Conservation (phyloP, 2,329 filamentous ascomycete species). For the Trichoderma arundinaceum region DNA sequence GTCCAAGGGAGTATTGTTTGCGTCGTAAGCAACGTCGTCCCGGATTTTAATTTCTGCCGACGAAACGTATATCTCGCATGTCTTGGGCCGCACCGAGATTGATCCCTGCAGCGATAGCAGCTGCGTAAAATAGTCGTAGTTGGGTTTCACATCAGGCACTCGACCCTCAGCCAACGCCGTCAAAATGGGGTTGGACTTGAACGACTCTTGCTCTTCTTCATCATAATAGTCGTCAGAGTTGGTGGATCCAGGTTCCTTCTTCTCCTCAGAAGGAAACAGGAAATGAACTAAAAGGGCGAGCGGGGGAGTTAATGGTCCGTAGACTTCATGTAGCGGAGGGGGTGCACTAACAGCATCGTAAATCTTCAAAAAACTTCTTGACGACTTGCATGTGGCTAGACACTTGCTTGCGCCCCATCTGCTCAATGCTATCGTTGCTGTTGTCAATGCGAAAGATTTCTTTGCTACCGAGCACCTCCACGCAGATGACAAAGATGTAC, state of each 20-base stretch:
- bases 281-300: constrained; percentile 63
- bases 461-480: constrained; percentile 49
- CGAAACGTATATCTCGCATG: constrained; percentile 65
- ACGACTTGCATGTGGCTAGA: constrained; percentile 75
- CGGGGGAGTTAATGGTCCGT: constrained; percentile 31
- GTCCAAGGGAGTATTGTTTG: constrained; percentile 52
- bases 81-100: constrained; percentile 61
- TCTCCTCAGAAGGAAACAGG: constrained; percentile 62
- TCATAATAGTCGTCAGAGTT: constrained; percentile 62
- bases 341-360: constrained; percentile 64
- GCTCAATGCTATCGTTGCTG: constrained; percentile 51
- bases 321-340: neutral
- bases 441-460: constrained; percentile 53
- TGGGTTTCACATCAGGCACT: constrained; percentile 63
- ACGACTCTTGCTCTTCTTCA: constrained; percentile 56
- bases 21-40: constrained; percentile 53
- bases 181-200: constrained; percentile 69
- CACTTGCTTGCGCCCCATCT: constrained; percentile 66
- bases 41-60: constrained; percentile 58
- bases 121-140: constrained; percentile 66
- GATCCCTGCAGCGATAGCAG: constrained; percentile 60
- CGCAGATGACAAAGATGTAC: constrained; percentile 61
- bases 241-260: constrained; percentile 64
- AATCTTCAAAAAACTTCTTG: constrained; percentile 68
- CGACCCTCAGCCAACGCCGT: constrained; percentile 63